Percentiles rank a stretch among this genome's conserved stretches.
These are phyloP conservation scores for Crithidia thermophila DNA, from an alignment of 208 protist genomes.

Conservation along the genomic window DNA sequence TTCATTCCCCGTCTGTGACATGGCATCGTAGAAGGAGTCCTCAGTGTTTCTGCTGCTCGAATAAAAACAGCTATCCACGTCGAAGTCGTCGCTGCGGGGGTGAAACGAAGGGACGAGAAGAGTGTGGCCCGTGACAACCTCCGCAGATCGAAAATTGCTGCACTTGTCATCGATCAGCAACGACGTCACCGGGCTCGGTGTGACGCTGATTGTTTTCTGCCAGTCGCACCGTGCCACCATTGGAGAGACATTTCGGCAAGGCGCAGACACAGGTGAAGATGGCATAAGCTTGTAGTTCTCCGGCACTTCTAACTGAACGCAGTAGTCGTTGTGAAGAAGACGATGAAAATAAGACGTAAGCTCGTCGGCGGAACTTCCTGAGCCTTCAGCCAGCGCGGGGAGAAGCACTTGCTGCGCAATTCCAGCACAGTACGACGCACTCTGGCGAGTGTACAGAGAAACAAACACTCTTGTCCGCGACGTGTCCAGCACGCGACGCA, in stretches of 20 bases:
- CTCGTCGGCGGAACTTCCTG: too few species aligned
- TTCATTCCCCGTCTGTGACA: neutral
- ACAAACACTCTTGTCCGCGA: constrained; percentile 24
- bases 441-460: constrained; percentile 53
- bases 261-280: too few species aligned
- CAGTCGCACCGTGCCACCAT: constrained; percentile 7
- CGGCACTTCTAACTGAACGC: neutral
- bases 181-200: constrained; percentile 37
- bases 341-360: too few species aligned
- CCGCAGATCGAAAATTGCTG: constrained; percentile 39
- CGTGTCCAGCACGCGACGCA: constrained; percentile 36
- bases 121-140: constrained; percentile 47
- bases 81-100: neutral
- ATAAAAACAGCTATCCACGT: constrained; percentile 10
- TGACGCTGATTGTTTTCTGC: constrained; percentile 41
- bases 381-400: constrained; percentile 30
- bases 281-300: neutral
- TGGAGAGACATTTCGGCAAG: too few species aligned
- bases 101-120: constrained; percentile 46
- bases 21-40: neutral
- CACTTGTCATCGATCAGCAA: constrained; percentile 60
- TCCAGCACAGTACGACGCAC: constrained; percentile 37
- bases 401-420: constrained; percentile 27
- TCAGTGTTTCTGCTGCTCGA: neutral
- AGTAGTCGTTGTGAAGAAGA: neutral